Evolutionary conservation across 768 basidiomycete species (phyloP).

Genomic region (Lyophyllum decastes): DNA sequence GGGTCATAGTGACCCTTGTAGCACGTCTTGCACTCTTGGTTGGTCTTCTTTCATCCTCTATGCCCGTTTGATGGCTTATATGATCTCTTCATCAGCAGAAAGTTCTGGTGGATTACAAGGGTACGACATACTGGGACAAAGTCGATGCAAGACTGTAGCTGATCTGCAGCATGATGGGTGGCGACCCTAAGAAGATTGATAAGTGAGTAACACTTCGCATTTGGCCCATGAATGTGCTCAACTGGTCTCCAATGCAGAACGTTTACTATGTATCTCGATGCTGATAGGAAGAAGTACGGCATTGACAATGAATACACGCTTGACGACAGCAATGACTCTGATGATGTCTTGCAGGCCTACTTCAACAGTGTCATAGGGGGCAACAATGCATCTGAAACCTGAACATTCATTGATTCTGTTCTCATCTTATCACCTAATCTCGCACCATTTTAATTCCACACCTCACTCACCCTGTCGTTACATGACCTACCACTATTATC

Average conservation of each 20-base stretch:
- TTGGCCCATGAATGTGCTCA: not conserved
- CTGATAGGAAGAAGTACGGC: slow-evolving; percentile 6
- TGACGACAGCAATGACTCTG: not conserved
- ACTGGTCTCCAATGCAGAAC: not conserved
- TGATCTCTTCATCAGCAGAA: slow-evolving; percentile 15
- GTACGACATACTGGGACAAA: slow-evolving; percentile 15
- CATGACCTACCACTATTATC: not conserved
- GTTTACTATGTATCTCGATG: slow-evolving; percentile 2
- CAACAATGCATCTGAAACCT: not conserved
- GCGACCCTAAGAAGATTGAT: slow-evolving; percentile 10
- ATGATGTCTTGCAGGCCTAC: not conserved
- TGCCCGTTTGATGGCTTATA: not conserved
- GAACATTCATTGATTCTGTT: not conserved
- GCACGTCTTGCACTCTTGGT: slow-evolving; percentile 22
- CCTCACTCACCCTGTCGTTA: not conserved
- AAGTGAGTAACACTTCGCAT: not conserved
- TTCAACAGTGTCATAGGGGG: not conserved
- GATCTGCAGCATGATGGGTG: slow-evolving; percentile 6
- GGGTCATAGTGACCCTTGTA: slow-evolving; percentile 14
- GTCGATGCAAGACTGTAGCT: slow-evolving; percentile 12
- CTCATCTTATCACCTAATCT: not conserved
- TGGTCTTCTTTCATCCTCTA: not conserved
- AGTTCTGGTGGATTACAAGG: slow-evolving; percentile 1
- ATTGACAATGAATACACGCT: not conserved
- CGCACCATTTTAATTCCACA: not conserved